Percentiles rank a stretch among this genome's conserved stretches.
Evolutionary conservation across 495 filamentous ascomycete species (phyloP).

Genomic region (Chaetomium fimeti): DNA sequence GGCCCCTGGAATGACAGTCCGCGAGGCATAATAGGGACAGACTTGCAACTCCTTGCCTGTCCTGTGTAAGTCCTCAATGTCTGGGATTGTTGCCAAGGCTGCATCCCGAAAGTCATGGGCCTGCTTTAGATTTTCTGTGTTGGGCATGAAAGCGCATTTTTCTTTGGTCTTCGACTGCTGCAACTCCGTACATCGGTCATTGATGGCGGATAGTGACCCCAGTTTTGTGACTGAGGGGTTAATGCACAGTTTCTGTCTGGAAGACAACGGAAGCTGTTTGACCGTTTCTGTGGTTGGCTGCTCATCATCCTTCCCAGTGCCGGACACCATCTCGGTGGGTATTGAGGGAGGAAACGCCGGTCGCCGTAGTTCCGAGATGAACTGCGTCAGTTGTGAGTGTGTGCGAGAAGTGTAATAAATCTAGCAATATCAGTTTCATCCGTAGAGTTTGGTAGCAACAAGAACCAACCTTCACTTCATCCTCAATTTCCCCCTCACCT

Average conservation of each 20-base stretch:
- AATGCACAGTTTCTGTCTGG: constrained; percentile 90
- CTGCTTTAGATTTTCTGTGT: constrained; percentile 65
- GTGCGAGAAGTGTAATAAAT: constrained; percentile 95
- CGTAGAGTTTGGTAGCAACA: neutral
- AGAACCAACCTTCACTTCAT: constrained; percentile 58
- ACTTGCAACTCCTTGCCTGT: constrained; percentile 77
- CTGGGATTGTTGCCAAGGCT: constrained; percentile 76
- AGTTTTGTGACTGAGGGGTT: constrained; percentile 76
- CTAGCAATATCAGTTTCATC: constrained; percentile 32
- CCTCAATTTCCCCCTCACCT: constrained; percentile 50
- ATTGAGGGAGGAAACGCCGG: constrained; percentile 67
- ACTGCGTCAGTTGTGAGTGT: constrained; percentile 92
- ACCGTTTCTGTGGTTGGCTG: constrained; percentile 57
- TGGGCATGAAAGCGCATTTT: constrained; percentile 78
- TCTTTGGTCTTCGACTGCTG: constrained; percentile 72
- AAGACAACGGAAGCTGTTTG: constrained; percentile 86
- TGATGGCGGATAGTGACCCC: constrained; percentile 76
- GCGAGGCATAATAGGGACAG: constrained; percentile 94
- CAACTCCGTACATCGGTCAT: constrained; percentile 89
- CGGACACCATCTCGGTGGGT: constrained; percentile 30
- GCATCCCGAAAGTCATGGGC: constrained; percentile 86
- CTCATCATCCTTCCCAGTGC: constrained; percentile 30
- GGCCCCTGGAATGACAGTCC: constrained; percentile 74
- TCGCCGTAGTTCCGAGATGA: constrained; percentile 84
- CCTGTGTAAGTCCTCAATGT: constrained; percentile 86